Evolutionary conservation across 2,329 filamentous ascomycete genomes (phyloP).

Genomic region (Alternaria rosae): DNA sequence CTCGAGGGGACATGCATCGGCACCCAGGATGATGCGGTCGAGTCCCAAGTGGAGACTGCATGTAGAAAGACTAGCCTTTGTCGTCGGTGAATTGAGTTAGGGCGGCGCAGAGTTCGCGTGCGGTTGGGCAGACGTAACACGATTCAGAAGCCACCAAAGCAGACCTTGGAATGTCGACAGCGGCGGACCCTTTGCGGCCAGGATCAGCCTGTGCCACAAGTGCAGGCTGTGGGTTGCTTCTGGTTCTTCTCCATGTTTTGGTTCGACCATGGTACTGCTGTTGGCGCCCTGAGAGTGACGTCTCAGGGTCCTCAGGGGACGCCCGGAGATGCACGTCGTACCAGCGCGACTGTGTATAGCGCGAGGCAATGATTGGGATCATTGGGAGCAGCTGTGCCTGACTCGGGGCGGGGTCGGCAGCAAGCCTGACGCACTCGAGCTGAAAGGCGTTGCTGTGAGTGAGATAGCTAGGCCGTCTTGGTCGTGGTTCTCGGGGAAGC

Average conservation of each 20-base stretch:
- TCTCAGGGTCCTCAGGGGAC: slow-evolving; percentile 19
- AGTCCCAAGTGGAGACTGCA: slow-evolving; percentile 11
- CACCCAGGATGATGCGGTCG: slow-evolving; percentile 8
- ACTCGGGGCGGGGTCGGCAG: slow-evolving; percentile 17
- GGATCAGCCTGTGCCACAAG: slow-evolving; percentile 15
- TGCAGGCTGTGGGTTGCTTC: not conserved
- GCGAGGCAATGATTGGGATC: not conserved
- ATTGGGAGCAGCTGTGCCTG: not conserved
- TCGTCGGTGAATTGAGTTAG: slow-evolving; percentile 11
- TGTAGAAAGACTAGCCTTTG: slow-evolving; percentile 2
- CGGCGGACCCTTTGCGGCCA: slow-evolving; percentile 14
- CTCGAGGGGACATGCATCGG: slow-evolving; percentile 22
- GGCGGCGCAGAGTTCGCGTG: slow-evolving; percentile 11
- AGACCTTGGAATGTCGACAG: slow-evolving; percentile 13
- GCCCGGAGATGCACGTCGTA: not conserved
- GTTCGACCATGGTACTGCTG: slow-evolving; percentile 15
- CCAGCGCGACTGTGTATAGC: not conserved
- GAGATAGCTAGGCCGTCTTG: slow-evolving; percentile 4
- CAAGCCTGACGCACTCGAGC: slow-evolving; percentile 5
- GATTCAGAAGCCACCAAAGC: slow-evolving; percentile 14
- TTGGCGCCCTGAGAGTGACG: slow-evolving; percentile 12
- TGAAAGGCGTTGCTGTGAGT: slow-evolving; percentile 6
- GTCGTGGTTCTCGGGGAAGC: slow-evolving; percentile 26
- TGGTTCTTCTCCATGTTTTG: slow-evolving; percentile 12
- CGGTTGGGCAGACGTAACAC: slow-evolving; percentile 12